Evolutionary conservation across 371 early-diverging fungal species (phyloP).

Genomic region (Circinella minor): DNA sequence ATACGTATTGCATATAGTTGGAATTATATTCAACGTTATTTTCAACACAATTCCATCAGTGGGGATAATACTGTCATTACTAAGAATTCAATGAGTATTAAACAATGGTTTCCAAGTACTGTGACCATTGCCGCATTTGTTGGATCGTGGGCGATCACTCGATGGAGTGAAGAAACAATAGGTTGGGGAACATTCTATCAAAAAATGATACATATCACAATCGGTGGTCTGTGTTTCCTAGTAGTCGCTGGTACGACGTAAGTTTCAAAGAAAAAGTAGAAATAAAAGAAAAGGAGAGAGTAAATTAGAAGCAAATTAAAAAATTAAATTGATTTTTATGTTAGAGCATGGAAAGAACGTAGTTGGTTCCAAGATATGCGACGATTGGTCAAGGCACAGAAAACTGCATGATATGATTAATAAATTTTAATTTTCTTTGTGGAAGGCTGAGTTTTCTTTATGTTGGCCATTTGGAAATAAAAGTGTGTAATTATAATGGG

Average conservation of each 20-base stretch:
- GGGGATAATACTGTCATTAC: not conserved
- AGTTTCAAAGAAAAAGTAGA: not conserved
- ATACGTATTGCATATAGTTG: conserved; percentile 81
- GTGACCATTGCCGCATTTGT: conserved; percentile 51
- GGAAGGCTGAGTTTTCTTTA: conserved; percentile 6
- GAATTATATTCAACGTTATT: conserved; percentile 66
- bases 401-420: conserved; percentile 9
- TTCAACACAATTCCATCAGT: conserved; percentile 13
- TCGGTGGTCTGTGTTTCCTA: conserved; percentile 59
- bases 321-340: not conserved
- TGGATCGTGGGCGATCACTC: conserved; percentile 60
- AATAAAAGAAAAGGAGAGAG: not conserved
- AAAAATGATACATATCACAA: conserved; percentile 60
- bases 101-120: conserved; percentile 49
- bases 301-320: not conserved
- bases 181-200: conserved; percentile 63
- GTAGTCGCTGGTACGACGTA: conserved; percentile 19
- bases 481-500: too few relatives aligned
- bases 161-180: conserved; percentile 54
- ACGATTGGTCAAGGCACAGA: conserved; percentile 18
- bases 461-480: not conserved
- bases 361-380: conserved; percentile 28
- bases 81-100: conserved; percentile 18
- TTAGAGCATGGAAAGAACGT: conserved; percentile 38
- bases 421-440: conserved; percentile 1